phyloP scores from a whole-genome alignment of 805 yeast genomes.

The Groenewaldozyma tartarivorans region DNA sequence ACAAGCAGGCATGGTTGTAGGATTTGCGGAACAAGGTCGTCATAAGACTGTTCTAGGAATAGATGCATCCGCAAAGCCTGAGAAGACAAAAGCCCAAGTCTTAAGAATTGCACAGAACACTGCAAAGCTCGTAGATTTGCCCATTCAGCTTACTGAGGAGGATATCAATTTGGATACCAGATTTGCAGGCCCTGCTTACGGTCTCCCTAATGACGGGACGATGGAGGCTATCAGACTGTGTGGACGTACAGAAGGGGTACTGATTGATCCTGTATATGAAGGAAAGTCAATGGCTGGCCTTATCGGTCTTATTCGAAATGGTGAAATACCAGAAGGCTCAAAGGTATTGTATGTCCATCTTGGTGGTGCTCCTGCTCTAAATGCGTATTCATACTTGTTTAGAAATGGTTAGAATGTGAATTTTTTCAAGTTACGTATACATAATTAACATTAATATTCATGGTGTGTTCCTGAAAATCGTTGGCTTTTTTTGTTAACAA shows the following conservation, averaged over 20 bases:
- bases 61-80: conserved; percentile 3
- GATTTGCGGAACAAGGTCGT: not conserved
- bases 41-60: not conserved
- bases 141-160: not conserved
- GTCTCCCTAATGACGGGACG: conserved; percentile 2
- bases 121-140: conserved; percentile 1
- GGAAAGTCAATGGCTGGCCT: conserved; percentile 1
- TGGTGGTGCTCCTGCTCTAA: conserved; percentile 3
- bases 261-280: conserved; percentile 2
- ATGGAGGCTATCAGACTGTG: conserved; percentile 2
- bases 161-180: conserved; percentile 3
- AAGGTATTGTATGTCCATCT: conserved; percentile 1
- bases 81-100: conserved; percentile 3
- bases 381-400: not conserved
- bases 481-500: no score
- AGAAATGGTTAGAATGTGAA: not conserved
- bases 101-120: conserved; percentile 4
- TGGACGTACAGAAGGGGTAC: not conserved
- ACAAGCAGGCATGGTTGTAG: conserved; percentile 4
- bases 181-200: conserved; percentile 2
- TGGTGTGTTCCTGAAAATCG: no score
- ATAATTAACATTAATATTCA: no score
- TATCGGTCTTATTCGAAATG: not conserved
- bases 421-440: no score
- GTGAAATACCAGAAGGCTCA: not conserved